phyloP scores from a whole-genome alignment of 805 yeast species.

The Kodamaea hsintzibuensis region DNA sequence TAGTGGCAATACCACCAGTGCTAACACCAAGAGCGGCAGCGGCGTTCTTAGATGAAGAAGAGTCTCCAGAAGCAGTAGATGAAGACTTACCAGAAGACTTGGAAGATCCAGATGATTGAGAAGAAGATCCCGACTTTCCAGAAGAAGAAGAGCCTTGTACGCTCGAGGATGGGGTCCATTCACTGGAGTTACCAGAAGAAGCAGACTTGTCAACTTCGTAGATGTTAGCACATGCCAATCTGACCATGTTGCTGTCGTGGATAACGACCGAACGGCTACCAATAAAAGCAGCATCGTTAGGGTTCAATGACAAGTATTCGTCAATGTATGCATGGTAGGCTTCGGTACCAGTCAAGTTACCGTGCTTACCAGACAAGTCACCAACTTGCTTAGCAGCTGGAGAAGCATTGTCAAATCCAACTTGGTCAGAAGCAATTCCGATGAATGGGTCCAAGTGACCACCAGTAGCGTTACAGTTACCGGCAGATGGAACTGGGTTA shows the following conservation, averaged over 20 bases:
- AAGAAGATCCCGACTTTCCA: constrained; percentile 2
- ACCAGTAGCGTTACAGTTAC: constrained; percentile 33
- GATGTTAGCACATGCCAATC: constrained; percentile 43
- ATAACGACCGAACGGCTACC: constrained; percentile 38
- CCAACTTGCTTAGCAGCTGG: constrained; percentile 31
- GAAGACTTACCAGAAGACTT: constrained; percentile 8
- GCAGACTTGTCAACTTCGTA: constrained; percentile 14
- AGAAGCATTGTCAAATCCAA: constrained; percentile 8
- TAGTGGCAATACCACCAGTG: constrained; percentile 8
- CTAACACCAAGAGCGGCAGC: not conserved
- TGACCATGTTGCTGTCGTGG: constrained; percentile 32
- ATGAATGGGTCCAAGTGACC: constrained; percentile 41
- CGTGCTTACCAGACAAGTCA: constrained; percentile 44
- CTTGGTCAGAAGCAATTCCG: constrained; percentile 29
- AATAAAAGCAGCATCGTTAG: constrained; percentile 18
- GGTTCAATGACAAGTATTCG: constrained; percentile 25
- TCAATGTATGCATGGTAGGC: constrained; percentile 23
- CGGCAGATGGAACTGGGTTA: constrained; percentile 36
- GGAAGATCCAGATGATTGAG: constrained; percentile 8
- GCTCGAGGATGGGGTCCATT: constrained; percentile 8
- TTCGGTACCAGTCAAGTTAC: constrained; percentile 31
- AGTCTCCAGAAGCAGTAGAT: constrained; percentile 4
- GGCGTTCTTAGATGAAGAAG: constrained; percentile 1
- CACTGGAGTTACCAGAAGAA: constrained; percentile 5
- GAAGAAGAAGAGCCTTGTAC: constrained; percentile 7